A percentile compares a stretch with the other conserved stretches of the same genome.
Evolutionary conservation across 257 asterid genomes (phyloP).

Genomic region (Penstemon eatonii): DNA sequence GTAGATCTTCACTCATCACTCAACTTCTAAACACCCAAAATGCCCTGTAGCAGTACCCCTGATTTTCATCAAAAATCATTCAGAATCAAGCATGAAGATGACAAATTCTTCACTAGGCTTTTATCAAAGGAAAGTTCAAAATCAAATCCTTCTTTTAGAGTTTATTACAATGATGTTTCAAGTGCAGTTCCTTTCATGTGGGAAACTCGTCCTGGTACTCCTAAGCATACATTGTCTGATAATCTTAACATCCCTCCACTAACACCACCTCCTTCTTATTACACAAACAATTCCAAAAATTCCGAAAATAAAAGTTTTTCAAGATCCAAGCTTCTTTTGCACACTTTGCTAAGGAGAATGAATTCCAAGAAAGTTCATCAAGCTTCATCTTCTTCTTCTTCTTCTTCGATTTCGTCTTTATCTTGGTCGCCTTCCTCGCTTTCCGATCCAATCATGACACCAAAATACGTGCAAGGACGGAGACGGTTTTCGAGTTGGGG

Average conservation of each 20-base stretch:
- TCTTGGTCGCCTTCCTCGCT: conserved; percentile 31
- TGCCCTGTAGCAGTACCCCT: conserved; percentile 26
- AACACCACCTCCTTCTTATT: conserved; percentile 54
- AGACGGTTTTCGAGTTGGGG: conserved; percentile 42
- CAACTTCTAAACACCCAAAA: neutral
- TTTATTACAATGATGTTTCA: conserved; percentile 45
- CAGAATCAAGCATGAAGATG: conserved; percentile 42
- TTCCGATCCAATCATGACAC: conserved; percentile 38
- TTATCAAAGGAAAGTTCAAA: conserved; percentile 43
- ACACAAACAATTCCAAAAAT: conserved; percentile 13
- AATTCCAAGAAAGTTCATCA: conserved; percentile 22
- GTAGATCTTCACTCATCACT: neutral
- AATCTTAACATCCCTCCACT: conserved; percentile 37
- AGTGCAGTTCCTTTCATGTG: conserved; percentile 51
- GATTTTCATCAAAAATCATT: conserved; percentile 40
- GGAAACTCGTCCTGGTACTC: conserved; percentile 57
- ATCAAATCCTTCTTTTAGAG: conserved; percentile 44
- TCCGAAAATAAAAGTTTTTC: conserved; percentile 19
- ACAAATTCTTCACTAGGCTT: conserved; percentile 41
- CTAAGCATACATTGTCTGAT: conserved; percentile 35
- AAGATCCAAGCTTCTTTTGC: conserved; percentile 36
- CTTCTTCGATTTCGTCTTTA: conserved; percentile 29
- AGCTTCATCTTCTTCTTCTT: conserved; percentile 28
- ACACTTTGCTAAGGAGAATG: conserved; percentile 33
- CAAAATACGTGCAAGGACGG: conserved; percentile 22